These are phyloP conservation scores for Tympanopsis confertula DNA, from an alignment of 2,329 filamentous ascomycete species.

Conservation along the genomic window DNA sequence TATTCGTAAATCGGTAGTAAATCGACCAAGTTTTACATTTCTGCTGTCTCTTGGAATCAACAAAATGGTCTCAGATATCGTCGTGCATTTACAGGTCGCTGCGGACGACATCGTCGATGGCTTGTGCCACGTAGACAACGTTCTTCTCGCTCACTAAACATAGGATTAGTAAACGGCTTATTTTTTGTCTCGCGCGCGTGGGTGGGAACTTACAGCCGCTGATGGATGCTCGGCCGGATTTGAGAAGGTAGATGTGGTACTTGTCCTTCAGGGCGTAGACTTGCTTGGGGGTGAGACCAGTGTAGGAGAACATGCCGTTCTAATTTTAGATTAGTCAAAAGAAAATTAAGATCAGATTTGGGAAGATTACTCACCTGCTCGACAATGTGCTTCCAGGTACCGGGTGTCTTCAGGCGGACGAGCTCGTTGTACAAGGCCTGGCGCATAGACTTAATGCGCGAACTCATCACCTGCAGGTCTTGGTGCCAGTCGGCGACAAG, in stretches of 20 bases:
- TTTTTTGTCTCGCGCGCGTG: too few relatives aligned
- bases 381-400: conserved; percentile 22
- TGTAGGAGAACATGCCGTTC: conserved; percentile 28
- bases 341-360: neutral
- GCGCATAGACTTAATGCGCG: conserved; percentile 21
- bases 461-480: conserved; percentile 23
- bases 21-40: too few relatives aligned
- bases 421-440: conserved; percentile 18
- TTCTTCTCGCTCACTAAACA: conserved; percentile 22
- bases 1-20: too few relatives aligned
- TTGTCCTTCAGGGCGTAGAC: conserved; percentile 14
- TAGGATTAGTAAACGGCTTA: neutral
- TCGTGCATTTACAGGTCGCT: conserved; percentile 12
- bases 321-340: neutral
- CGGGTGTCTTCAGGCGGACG: conserved; percentile 15
- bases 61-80: too few relatives aligned
- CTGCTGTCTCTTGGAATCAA: too few relatives aligned
- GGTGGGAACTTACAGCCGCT: conserved; percentile 1
- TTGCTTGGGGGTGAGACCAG: conserved; percentile 34
- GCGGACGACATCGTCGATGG: conserved; percentile 9
- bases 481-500: conserved; percentile 18
- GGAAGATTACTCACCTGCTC: conserved; percentile 10
- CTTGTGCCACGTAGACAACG: conserved; percentile 22
- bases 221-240: conserved; percentile 1
- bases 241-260: conserved; percentile 1